Evolutionary conservation across 768 basidiomycete species (phyloP), one percentile per base, ranked within the genome.

Genomic region (Lactarius evosmus): DNA sequence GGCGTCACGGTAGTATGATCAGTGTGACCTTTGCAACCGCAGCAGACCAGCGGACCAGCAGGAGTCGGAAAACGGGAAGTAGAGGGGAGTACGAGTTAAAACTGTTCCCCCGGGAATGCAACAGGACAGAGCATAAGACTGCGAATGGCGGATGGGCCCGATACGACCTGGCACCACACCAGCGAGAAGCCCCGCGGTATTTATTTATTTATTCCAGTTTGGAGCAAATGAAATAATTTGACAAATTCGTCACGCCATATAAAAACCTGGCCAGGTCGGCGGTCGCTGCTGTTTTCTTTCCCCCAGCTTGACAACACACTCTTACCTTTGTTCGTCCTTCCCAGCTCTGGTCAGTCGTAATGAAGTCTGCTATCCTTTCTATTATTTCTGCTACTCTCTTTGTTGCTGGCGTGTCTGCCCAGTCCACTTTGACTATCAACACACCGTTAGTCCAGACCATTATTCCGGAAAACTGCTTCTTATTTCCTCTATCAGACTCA

Each of bases 391-490:
- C 77, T 66, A 75, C 75, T 49, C 74, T 83, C 67, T 72, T 80
- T 66, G 77, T 75, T 52, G 72, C 74, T 56, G 73, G 74, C 34
- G 83, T 74, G 55, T 46, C 78, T 29, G 85, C 82, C 19, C 83
- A 84, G 70, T 16, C 46, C 7, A 65, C 66, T 33, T 70, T 85
- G 67, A 75, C 68, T 0, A 77, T 91, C 72, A 86, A 88, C 72
- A 93, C 90, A 40, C 90, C 90, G 89, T 91, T 68, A 71, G 88
- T 80, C 22, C 27, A 19, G 3, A 17, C 58, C 17, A 16, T 44
- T 27, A n/a, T 30, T 38, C 41, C 3, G 36, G 55, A 56, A 40
- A 22, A 14, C 19, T 53, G 56, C 69, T 14, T 66, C 65, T 61
- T 25, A 52, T 29, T 51, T 51, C 14, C 46, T 44, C 30, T 12